A percentile compares a stretch with the other conserved stretches of the same genome.
These are phyloP conservation scores for Hebeloma cylindrosporum DNA, from an alignment of 768 basidiomycete species.

Conservation along the genomic window DNA sequence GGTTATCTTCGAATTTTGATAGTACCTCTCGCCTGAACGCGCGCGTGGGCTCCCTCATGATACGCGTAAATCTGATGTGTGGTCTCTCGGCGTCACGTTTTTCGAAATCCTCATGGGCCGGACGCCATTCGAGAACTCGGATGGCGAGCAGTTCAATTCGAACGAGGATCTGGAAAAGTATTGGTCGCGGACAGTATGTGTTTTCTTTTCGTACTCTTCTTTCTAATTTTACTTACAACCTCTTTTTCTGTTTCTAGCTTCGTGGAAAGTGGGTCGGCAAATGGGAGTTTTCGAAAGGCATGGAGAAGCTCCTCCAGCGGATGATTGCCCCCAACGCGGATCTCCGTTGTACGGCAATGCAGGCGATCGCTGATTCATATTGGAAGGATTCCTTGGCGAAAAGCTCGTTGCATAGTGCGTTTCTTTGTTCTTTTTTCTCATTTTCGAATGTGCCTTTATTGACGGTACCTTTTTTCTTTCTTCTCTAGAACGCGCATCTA, in stretches of 20 bases:
- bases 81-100: constrained; percentile 86
- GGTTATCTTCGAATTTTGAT: constrained; percentile 10
- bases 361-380: constrained; percentile 66
- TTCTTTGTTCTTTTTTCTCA: not conserved
- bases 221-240: not conserved
- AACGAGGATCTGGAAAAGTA: constrained; percentile 85
- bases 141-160: constrained; percentile 74
- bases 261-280: constrained; percentile 86
- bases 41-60: constrained; percentile 89
- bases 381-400: constrained; percentile 47
- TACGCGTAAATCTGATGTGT: constrained; percentile 87
- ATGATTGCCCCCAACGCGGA: constrained; percentile 87
- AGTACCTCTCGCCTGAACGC: constrained; percentile 93
- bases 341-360: constrained; percentile 65
- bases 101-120: constrained; percentile 93
- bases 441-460: not conserved
- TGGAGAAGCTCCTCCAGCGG: constrained; percentile 67
- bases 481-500: constrained; percentile 45
- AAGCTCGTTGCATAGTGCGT: constrained; percentile 50
- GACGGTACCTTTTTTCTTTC: not conserved
- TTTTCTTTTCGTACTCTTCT: not conserved
- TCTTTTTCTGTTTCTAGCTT: constrained; percentile 38
- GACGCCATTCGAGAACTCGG: constrained; percentile 86
- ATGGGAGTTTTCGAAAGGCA: constrained; percentile 65
- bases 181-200: constrained; percentile 75